Conservation (phyloP, 768 basidiomycete genomes). For the Sporobolomyces roseus region DNA sequence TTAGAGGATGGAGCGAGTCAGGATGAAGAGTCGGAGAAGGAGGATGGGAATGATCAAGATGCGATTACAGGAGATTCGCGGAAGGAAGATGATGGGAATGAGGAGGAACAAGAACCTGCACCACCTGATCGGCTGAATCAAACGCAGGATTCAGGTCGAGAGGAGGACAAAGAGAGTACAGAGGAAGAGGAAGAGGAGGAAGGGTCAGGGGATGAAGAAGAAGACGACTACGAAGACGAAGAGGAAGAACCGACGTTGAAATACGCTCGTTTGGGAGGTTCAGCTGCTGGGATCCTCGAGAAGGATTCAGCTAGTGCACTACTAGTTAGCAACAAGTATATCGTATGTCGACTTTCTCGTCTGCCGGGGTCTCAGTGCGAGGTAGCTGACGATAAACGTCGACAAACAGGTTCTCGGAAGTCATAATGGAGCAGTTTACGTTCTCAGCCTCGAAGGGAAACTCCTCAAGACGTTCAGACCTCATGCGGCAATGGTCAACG, state of each 20-base stretch:
- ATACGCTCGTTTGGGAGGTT: constrained; percentile 74
- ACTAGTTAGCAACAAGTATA: constrained; percentile 64
- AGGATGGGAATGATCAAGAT: constrained; percentile 4
- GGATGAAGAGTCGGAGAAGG: neutral
- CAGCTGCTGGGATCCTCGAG: constrained; percentile 69
- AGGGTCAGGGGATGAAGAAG: constrained; percentile 52
- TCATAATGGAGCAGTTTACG: constrained; percentile 84
- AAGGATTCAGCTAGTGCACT: constrained; percentile 87
- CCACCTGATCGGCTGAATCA: neutral
- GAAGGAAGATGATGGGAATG: neutral
- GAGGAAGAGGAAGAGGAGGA: constrained; percentile 48
- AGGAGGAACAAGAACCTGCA: neutral
- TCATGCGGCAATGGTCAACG: constrained; percentile 79
- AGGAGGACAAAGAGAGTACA: constrained; percentile 18
- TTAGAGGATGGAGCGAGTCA: neutral
- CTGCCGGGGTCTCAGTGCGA: neutral
- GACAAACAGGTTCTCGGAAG: constrained; percentile 74
- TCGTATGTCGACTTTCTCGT: constrained; percentile 55
- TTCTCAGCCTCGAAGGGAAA: constrained; percentile 71
- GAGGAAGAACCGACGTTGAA: constrained; percentile 83
- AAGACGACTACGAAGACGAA: constrained; percentile 58
- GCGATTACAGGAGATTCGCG: too few species aligned
- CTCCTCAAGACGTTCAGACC: constrained; percentile 85
- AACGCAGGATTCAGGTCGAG: neutral
- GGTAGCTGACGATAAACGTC: neutral